phyloP scores from a whole-genome alignment of 1,284 basidiomycete species.

The Trichosporon asahii region DNA sequence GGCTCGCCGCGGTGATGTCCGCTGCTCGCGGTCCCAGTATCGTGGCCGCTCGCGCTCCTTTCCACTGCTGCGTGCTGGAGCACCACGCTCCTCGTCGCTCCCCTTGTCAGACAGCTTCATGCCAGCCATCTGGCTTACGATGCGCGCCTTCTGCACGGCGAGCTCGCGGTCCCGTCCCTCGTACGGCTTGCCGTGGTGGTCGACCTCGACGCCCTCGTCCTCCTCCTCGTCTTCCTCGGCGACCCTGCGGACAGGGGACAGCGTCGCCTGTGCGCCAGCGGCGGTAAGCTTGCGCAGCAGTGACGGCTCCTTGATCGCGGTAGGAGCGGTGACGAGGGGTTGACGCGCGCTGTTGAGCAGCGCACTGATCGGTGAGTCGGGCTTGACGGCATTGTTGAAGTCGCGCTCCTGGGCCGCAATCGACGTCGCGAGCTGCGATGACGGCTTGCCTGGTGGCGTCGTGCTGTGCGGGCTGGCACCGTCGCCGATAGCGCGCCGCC shows the following conservation, averaged over 20 bases:
- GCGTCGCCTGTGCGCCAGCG: constrained; percentile 44
- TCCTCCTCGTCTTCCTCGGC: constrained; percentile 48
- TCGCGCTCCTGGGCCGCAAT: constrained; percentile 89
- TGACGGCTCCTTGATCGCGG: constrained; percentile 56
- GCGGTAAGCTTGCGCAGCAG: constrained; percentile 58
- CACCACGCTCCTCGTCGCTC: neutral
- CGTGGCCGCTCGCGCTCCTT: constrained; percentile 10
- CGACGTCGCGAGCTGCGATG: constrained; percentile 37
- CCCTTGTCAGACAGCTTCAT: constrained; percentile 23
- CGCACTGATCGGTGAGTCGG: constrained; percentile 88
- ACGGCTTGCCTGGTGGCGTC: constrained; percentile 16
- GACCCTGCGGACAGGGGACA: constrained; percentile 46
- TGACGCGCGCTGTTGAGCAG: constrained; percentile 80
- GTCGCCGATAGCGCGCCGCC: constrained; percentile 39
- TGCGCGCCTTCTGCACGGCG: constrained; percentile 79
- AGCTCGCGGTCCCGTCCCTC: constrained; percentile 52
- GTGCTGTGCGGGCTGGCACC: constrained; percentile 20
- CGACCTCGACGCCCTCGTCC: constrained; percentile 41
- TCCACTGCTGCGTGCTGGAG: neutral
- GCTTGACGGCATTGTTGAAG: constrained; percentile 91
- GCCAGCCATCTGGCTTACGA: constrained; percentile 78
- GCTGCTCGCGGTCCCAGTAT: constrained; percentile 7
- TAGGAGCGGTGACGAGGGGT: constrained; percentile 70
- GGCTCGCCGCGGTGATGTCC: constrained; percentile 11
- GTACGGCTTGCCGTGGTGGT: constrained; percentile 23